Base-by-base conservation (phyloP, 208 protist genomes). In the Leishmania braziliensis region DNA sequence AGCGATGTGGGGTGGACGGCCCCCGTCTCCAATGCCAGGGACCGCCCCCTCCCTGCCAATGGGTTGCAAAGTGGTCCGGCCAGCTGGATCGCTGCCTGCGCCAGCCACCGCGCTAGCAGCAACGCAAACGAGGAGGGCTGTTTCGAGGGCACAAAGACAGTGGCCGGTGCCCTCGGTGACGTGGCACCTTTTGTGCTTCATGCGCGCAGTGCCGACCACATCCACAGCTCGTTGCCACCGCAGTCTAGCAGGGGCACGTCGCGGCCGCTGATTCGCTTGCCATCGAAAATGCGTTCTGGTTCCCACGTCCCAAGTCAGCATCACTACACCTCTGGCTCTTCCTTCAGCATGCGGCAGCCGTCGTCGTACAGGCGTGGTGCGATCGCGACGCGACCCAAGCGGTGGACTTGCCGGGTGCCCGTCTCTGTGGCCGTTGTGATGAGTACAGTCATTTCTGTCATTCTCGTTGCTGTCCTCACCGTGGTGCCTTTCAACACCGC, bases 401-500 rank as follows among this genome's bases (percentile, higher is more conserved):
- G 8, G 53, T 23, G 36, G 29, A 4, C n/a, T 60, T 80, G 63
- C 51, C 63, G 33, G 43, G 46, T 90, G 36, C 79, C 84, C 10
- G 36, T 88, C 9, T 82, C 81, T 33, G 4, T 88, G 16, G 74
- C 84, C 6, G 79, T 88, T 0, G 43, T 83, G 8, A 29, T 80
- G 29, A 74, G 23, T 39, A 80, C 66, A 23, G 5, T 86, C 48
- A 86, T 89, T 51, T 72, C 90, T 46, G 43, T 90, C 36, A 65
- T 93, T 43, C 29, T 91, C 43, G 79, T 92, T 29, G 80, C 82
- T 8, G 43, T 80, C 26, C 75, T 94, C 9, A 87, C 84, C 10
- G 83, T 91, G 29, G 65, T 91, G 43, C 91, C 91, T 46, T 70
- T 94, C 18, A 76, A 86, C 72, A 16, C 77, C 14, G 83, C 87